phyloP scores from a whole-genome alignment of 1,284 basidiomycete genomes.

The Rhodotorula sp. region DNA sequence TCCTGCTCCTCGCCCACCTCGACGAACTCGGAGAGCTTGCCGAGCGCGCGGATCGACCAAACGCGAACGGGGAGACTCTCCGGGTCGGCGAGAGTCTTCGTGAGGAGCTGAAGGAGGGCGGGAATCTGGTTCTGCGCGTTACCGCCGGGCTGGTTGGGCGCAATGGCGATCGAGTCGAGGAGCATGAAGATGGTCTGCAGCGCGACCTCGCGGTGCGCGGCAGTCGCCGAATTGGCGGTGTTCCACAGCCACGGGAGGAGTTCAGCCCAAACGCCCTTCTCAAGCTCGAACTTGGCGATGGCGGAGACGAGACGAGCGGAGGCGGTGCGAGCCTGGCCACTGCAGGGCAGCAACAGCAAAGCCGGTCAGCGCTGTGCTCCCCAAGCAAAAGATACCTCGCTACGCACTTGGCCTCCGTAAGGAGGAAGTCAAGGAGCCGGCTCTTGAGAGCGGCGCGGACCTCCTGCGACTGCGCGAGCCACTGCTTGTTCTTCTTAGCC shows the following conservation, averaged over 20 bases:
- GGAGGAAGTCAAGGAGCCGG: slow-evolving; percentile 76
- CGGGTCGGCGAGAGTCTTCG: slow-evolving; percentile 75
- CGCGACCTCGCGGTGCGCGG: slow-evolving; percentile 63
- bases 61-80: slow-evolving; percentile 83
- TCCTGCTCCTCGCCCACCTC: slow-evolving; percentile 83
- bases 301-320: slow-evolving; percentile 90
- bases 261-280: slow-evolving; percentile 68
- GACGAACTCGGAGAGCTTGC: slow-evolving; percentile 84
- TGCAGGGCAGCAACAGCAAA: slow-evolving; percentile 46
- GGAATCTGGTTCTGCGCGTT: slow-evolving; percentile 77
- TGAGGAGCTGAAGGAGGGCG: slow-evolving; percentile 81
- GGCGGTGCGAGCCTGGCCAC: slow-evolving; percentile 77
- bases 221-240: slow-evolving; percentile 69
- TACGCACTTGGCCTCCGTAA: slow-evolving; percentile 74
- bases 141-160: slow-evolving; percentile 41
- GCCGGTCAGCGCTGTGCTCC: not conserved
- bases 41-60: slow-evolving; percentile 86
- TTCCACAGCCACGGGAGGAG: slow-evolving; percentile 86
- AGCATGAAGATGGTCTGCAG: slow-evolving; percentile 70
- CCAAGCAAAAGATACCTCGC: not conserved
- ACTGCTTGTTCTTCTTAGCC: slow-evolving; percentile 77
- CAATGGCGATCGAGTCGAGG: slow-evolving; percentile 85
- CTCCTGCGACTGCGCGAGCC: slow-evolving; percentile 71
- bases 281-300: slow-evolving; percentile 85
- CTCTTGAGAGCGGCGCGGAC: slow-evolving; percentile 79